Base-by-base conservation (phyloP, 805 yeast genomes). In the Saccharomycopsis sp. region DNA sequence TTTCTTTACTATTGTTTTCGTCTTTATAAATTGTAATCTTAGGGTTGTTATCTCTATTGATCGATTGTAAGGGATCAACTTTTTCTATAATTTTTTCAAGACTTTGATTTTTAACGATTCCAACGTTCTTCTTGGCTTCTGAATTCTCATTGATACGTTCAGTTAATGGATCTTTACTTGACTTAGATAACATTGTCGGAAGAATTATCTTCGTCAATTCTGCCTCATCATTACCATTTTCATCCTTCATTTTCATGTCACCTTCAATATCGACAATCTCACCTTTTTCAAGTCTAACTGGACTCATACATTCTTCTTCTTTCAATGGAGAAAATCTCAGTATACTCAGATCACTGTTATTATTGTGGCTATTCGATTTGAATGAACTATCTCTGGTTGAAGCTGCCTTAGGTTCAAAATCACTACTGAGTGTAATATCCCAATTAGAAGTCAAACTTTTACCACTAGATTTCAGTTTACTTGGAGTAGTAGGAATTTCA, bases 221-320 rank as follows among this genome's bases (percentile, higher is more conserved):
- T 8, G 35, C 14, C 11, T 31, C 35, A 20, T 31, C 35, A 8
- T 8, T 20, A 11, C 11, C 31, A 27, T 27, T 27, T 9, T 31
- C 35, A 8, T 9, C 28, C 22, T 9, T 19, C 43, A 44, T 29
- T 13, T n/a, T 14, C 1, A 9, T 16, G 27, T 44, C 43, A 2
- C 23, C 40, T 16, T 41, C 43, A 21, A 4, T 27, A 20, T 24
- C 43, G 6, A 6, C 11, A 13, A 16, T 21, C 11, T 24, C 21
- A 20, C 36, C 24, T 19, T 45, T 36, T 14, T 21, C 28, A 11
- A 47, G 31, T 24, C 46, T 49, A 7, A 49, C 22, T 8, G 52
- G 52, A 39, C 50, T 49, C 2, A 49, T n/a, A 13, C 40, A 34
- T 16, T 46, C 43, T 17, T 20, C 40, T 4, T 44, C 46, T 19